These are phyloP conservation scores for Ganoderma sinense DNA, from an alignment of 1,284 basidiomycete genomes.

Conservation along the genomic window DNA sequence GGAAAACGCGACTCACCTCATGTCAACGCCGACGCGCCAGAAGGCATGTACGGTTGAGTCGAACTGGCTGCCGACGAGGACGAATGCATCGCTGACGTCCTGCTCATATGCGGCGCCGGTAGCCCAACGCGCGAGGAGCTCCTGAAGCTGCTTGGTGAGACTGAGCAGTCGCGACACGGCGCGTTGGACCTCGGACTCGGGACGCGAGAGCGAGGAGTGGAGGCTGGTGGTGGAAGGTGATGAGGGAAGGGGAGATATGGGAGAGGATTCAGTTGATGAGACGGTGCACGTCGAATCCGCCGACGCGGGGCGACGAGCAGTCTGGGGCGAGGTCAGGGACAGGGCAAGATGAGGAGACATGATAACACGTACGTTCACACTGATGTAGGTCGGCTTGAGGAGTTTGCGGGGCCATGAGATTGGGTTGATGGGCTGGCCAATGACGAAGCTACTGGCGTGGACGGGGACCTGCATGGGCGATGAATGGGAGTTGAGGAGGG, in stretches of 20 bases:
- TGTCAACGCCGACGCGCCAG: conserved; percentile 78
- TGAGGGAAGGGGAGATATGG: conserved; percentile 19
- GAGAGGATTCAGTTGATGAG: conserved; percentile 25
- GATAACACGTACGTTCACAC: conserved; percentile 24
- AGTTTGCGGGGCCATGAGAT: conserved; percentile 32
- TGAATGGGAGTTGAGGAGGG: conserved; percentile 1
- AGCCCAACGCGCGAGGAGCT: conserved; percentile 83
- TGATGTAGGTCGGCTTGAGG: conserved; percentile 26
- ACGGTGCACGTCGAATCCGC: conserved; percentile 30
- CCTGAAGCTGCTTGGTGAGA: conserved; percentile 88
- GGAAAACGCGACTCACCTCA: conserved; percentile 62
- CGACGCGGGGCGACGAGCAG: conserved; percentile 27
- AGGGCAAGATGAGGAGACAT: not conserved
- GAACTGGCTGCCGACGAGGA: conserved; percentile 93
- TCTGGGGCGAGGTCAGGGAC: conserved; percentile 13
- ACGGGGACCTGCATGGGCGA: conserved; percentile 29
- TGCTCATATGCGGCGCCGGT: conserved; percentile 70
- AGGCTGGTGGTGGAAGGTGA: conserved; percentile 19
- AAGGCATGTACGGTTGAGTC: conserved; percentile 88
- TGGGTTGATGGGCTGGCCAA: conserved; percentile 32
- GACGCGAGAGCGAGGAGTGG: conserved; percentile 13
- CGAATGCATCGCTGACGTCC: conserved; percentile 92
- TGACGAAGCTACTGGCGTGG: conserved; percentile 31
- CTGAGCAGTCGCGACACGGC: conserved; percentile 88
- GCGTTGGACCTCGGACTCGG: conserved; percentile 55